Evolutionary conservation across 768 basidiomycete genomes (phyloP).

Genomic region (Auricularia sp.): DNA sequence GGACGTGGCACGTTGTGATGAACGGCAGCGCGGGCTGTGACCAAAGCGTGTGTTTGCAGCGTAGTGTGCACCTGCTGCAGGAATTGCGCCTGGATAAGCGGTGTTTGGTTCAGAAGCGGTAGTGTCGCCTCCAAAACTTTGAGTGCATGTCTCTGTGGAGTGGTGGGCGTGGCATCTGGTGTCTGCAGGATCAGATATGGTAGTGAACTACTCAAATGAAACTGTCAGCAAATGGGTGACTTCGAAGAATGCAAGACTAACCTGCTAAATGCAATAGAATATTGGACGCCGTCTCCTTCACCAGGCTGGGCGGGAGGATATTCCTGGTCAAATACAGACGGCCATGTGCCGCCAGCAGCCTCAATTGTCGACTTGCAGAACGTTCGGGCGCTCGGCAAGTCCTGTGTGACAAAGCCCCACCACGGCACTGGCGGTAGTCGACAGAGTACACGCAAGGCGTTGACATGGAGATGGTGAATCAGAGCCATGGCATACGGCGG

Average conservation of each 20-base stretch:
- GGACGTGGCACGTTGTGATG: conserved; percentile 11
- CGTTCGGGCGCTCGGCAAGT: conserved; percentile 2
- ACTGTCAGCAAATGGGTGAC: neutral
- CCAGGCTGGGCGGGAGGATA: conserved; percentile 17
- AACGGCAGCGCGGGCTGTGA: conserved; percentile 19
- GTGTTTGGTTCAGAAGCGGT: conserved; percentile 22
- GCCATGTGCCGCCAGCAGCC: conserved; percentile 33
- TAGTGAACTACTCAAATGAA: conserved; percentile 30
- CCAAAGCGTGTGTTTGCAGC: conserved; percentile 1
- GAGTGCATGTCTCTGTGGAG: conserved; percentile 55
- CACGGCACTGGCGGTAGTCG: conserved; percentile 13
- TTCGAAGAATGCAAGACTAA: conserved; percentile 13
- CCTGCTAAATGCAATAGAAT: conserved; percentile 22
- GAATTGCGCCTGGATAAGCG: conserved; percentile 4
- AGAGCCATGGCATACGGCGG: conserved; percentile 10
- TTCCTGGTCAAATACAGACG: conserved; percentile 30
- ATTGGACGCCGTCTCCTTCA: conserved; percentile 22
- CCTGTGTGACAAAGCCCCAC: conserved; percentile 11
- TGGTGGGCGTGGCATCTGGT: conserved; percentile 38
- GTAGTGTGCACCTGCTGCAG: conserved; percentile 2
- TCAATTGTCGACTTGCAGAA: conserved; percentile 22
- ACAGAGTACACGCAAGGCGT: conserved; percentile 16
- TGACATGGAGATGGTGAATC: conserved; percentile 19
- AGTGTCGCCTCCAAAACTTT: conserved; percentile 53
- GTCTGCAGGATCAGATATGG: conserved; percentile 44